Conservation (phyloP, 345 rosid species). For the Camelina hispida region DNA sequence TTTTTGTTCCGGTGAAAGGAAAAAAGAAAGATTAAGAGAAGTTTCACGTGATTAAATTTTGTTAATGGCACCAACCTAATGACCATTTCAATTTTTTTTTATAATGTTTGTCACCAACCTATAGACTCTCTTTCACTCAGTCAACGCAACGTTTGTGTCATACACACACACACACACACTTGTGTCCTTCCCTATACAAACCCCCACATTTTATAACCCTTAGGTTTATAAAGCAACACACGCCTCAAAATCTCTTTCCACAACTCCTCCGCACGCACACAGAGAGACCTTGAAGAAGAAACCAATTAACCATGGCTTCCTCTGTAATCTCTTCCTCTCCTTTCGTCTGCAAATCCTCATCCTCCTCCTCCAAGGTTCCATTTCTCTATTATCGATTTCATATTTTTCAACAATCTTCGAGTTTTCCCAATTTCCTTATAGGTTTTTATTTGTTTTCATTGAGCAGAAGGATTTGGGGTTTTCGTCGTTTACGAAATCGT, state of each 20-base stretch:
- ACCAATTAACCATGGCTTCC: constrained; percentile 48
- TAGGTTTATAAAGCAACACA: constrained; percentile 8
- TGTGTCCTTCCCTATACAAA: background rate
- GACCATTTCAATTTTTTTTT: too few species aligned
- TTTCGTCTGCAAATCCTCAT: constrained; percentile 39
- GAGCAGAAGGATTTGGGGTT: constrained; percentile 59
- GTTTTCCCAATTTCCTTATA: background rate
- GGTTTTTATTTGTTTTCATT: background rate
- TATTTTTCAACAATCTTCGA: background rate
- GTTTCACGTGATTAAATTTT: background rate
- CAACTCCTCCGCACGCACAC: background rate
- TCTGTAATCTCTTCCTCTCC: constrained; percentile 52
- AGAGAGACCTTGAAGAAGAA: background rate
- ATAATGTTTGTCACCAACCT: background rate
- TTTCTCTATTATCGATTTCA: background rate
- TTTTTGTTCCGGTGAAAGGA: too few species aligned
- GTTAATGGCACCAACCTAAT: background rate
- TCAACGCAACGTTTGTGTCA: background rate
- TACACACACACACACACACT: too few species aligned
- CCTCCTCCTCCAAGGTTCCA: constrained; percentile 46
- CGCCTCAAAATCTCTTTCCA: background rate
- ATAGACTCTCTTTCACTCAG: background rate
- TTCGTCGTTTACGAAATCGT: constrained; percentile 52
- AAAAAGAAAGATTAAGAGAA: too few species aligned
- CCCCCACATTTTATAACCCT: background rate